Conservation (phyloP, 257 asterid genomes). For the Plectranthus barbatus region DNA sequence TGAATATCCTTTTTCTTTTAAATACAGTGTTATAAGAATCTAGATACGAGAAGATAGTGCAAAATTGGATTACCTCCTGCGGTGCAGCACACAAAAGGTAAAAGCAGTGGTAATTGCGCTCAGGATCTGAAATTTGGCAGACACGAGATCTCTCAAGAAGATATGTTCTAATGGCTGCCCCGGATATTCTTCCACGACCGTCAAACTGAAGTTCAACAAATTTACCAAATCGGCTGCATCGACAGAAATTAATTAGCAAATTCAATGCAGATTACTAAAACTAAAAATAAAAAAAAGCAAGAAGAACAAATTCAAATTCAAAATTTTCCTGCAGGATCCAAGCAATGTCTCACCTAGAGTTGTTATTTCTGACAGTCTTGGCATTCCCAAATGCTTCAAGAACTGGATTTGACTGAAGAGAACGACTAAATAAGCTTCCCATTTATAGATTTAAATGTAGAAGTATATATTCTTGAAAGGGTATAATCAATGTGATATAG, state of each 20-base stretch:
- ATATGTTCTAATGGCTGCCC: constrained; percentile 90
- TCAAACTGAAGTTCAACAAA: constrained; percentile 92
- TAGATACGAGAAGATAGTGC: constrained; percentile 2
- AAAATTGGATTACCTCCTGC: constrained; percentile 46
- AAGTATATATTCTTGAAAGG: no score
- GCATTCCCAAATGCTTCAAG: constrained; percentile 99
- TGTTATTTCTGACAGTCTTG: constrained; percentile 87
- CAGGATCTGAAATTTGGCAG: constrained; percentile 88
- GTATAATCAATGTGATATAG: no score
- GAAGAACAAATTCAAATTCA: not conserved
- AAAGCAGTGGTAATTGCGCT: constrained; percentile 86
- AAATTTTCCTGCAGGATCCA: not conserved
- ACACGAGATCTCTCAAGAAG: constrained; percentile 96
- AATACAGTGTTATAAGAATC: constrained; percentile 3
- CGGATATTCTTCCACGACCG: constrained; percentile 74
- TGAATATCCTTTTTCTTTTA: not conserved
- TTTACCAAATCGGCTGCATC: constrained; percentile 89
- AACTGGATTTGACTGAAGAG: constrained; percentile 86
- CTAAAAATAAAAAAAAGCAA: no score
- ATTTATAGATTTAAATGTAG: no score
- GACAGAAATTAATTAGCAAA: constrained; percentile 16
- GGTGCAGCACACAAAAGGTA: constrained; percentile 94
- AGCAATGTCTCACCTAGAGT: constrained; percentile 56
- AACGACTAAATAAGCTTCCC: constrained; percentile 22
- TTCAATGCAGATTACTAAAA: not conserved